phyloP scores from a whole-genome alignment of 2,329 filamentous ascomycete genomes.

The Phymatotrichopsis omnivora region DNA sequence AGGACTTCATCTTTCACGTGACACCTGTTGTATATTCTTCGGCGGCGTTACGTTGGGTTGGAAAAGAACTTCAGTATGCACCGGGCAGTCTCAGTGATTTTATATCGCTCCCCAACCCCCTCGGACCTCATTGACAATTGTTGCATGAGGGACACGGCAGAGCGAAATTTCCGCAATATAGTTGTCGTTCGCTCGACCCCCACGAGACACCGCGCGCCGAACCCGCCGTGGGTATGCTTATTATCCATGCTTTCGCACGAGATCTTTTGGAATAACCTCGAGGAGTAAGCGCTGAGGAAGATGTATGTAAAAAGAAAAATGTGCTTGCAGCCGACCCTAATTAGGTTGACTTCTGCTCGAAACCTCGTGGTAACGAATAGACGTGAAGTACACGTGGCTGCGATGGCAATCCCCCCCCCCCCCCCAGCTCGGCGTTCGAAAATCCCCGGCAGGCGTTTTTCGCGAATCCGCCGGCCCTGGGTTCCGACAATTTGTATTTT shows the following conservation, averaged over 20 bases:
- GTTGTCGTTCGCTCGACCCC: conserved; percentile 12
- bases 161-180: conserved; percentile 12
- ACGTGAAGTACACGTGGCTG: conserved; percentile 9
- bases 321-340: conserved; percentile 9
- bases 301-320: too few species aligned
- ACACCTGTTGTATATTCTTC: conserved; percentile 3
- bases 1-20: conserved; percentile 14
- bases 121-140: conserved; percentile 16
- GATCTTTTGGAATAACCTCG: too few species aligned
- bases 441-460: too few species aligned
- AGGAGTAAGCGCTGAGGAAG: too few species aligned
- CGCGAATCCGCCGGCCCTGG: conserved; percentile 18
- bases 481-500: conserved; percentile 16
- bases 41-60: background rate
- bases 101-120: conserved; percentile 5
- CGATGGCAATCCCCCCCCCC: conserved; percentile 3
- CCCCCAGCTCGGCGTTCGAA: conserved; percentile 11
- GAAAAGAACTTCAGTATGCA: conserved; percentile 8
- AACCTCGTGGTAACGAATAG: conserved; percentile 1
- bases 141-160: background rate
- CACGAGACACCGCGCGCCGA: too few species aligned
- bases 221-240: too few species aligned
- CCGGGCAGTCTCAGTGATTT: conserved; percentile 1
- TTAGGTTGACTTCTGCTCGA: conserved; percentile 2
- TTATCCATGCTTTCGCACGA: too few species aligned